A percentile compares a stretch with the other conserved stretches of the same genome.
Conservation (phyloP, 2,329 filamentous ascomycete genomes). For the Aaosphaeria pasadenensis region DNA sequence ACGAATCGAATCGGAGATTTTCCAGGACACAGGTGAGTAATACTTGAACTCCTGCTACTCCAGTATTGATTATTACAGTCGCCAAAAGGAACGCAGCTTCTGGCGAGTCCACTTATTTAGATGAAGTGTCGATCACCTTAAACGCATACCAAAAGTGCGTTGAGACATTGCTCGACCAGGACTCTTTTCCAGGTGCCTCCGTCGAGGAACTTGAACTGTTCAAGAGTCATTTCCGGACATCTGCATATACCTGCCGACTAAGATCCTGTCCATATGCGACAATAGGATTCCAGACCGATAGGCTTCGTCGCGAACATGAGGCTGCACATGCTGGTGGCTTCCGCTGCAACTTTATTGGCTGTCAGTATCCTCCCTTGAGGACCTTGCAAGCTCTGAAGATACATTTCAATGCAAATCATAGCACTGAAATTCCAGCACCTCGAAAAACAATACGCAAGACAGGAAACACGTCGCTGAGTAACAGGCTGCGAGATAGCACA, state of each 20-base stretch:
- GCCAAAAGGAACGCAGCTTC: too few species aligned
- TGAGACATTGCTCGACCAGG: constrained; percentile 3
- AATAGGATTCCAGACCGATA: constrained; percentile 9
- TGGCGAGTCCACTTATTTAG: too few species aligned
- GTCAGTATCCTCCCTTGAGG: constrained; percentile 7
- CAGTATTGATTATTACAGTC: too few species aligned
- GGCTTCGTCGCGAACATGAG: constrained; percentile 8
- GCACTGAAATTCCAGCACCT: too few species aligned
- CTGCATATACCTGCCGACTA: constrained; percentile 11
- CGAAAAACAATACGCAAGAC: too few species aligned
- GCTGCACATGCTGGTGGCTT: constrained; percentile 7
- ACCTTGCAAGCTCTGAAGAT: neutral
- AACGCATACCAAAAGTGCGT: neutral
- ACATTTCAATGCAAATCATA: too few species aligned
- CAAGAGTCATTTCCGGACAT: constrained; percentile 8
- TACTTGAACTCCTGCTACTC: too few species aligned
- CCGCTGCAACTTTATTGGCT: constrained; percentile 4
- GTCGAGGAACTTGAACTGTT: constrained; percentile 9
- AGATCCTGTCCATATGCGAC: constrained; percentile 10
- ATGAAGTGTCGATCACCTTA: too few species aligned
- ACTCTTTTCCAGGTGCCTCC: constrained; percentile 9
- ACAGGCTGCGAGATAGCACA: too few species aligned
- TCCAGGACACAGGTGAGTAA: neutral
- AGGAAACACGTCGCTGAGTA: too few species aligned
- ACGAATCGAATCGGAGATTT: constrained; percentile 3